Base-by-base conservation (phyloP, 2,329 filamentous ascomycete genomes). In the Alternaria ventricosa region DNA sequence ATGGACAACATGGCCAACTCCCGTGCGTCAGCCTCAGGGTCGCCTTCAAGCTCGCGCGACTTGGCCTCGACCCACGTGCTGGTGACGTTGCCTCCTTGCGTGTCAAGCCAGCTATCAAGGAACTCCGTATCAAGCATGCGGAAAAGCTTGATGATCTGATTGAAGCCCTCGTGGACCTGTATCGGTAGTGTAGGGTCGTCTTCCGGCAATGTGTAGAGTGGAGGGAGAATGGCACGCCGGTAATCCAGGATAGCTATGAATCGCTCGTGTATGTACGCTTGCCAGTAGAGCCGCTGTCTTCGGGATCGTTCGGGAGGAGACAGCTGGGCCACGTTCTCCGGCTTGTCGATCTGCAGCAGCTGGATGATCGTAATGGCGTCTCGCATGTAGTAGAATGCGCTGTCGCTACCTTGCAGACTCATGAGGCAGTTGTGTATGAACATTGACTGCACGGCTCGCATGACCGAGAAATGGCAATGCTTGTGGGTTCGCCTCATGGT, bases 251-350 rank as follows among this genome's bases (percentile, higher is more conserved):
- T 83, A 33, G 84, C 83, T n/a, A 86, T 70, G 69, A 87, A 88
- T 15, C 87, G 82, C 70, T 88, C 86, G 63, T 87, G 85, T 30
- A 88, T 85, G 67, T 84, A 87, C 12, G 82, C 82, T 65, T 86
- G 82, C 85, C 86, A 88, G 71, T 87, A 87, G 1, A 87, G 73
- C 4, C 86, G 79, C 64, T 86, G 84, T 53, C 83, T 72, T 53
- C 79, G 76, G 23, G 82, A 79, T 23, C 80, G 74, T 56, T 84
- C 82, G 3, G 79, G 68, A 4, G 71, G 69, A 6, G 74, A 64
- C 1, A 84, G 63, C 1, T 64, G 67, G 6, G 65, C 65, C 61
- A 80, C 75, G 7, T 71, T 65, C 5, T 80, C 74, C n/a, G 78
- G 73, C 44, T 82, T 80, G 60, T 83, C 80, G 18, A 84, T 78